Percentiles rank a stretch among this genome's conserved stretches.
Evolutionary conservation across 345 rosid genomes (phyloP).

Genomic region (Dovyalis caffra): DNA sequence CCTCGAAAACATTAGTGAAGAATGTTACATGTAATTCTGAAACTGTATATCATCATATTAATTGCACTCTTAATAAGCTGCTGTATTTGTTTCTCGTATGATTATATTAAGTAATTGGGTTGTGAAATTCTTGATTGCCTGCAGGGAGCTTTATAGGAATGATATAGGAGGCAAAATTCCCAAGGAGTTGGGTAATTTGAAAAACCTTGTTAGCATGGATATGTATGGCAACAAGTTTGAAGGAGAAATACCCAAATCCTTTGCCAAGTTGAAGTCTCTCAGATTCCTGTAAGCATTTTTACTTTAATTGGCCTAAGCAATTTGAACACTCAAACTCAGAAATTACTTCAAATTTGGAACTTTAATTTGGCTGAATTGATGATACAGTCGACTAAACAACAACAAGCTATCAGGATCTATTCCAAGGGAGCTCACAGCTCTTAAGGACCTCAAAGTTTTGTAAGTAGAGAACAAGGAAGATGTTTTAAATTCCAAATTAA

Average conservation of each 20-base stretch:
- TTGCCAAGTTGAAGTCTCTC: constrained; percentile 58
- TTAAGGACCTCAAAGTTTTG: constrained; percentile 58
- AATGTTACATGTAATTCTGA: not conserved
- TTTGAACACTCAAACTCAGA: not conserved
- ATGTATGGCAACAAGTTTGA: constrained; percentile 50
- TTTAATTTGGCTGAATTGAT: constrained; percentile 16
- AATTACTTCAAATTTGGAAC: not conserved
- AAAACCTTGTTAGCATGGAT: constrained; percentile 61
- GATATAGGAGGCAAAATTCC: constrained; percentile 51
- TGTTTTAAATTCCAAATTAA: not conserved
- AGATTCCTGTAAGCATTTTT: constrained; percentile 56
- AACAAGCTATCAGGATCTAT: constrained; percentile 62
- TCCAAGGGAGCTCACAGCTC: constrained; percentile 60
- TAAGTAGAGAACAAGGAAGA: constrained; percentile 35
- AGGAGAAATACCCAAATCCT: constrained; percentile 62
- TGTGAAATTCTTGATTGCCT: constrained; percentile 12
- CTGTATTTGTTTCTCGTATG: not conserved
- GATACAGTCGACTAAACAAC: constrained; percentile 56
- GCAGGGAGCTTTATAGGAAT: constrained; percentile 69
- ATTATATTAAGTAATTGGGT: not conserved
- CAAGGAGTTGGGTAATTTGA: constrained; percentile 53
- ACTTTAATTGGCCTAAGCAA: not conserved
- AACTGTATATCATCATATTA: not conserved
- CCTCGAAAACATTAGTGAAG: not conserved
- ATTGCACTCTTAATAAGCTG: not conserved